Evolutionary conservation across 352 stramenopile genomes (phyloP), one percentile per base, ranked within the genome.

Genomic region (Globisporangium apiculatum): DNA sequence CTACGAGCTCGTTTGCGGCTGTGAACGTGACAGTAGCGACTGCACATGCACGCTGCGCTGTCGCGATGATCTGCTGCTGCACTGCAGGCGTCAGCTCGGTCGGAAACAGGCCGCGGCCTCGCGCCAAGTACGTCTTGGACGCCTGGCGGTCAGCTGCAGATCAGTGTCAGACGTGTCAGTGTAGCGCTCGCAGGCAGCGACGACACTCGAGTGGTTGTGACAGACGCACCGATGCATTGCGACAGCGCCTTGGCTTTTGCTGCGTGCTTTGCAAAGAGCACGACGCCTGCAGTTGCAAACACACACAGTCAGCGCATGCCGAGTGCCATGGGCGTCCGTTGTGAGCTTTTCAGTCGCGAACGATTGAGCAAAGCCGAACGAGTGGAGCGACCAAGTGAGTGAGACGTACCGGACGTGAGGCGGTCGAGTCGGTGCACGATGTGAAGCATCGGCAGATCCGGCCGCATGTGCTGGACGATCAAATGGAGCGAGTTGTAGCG

Each of bases 371-470:
- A 31, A 31, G 24, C 24, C 24, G 24, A 31, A 31, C 24, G 24
- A 31, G 24, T 31, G 24, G 24, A 31, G 24, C 24, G 24, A 31
- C 24, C 24, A 31, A 31, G 24, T 31, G 24, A 43, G 14, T 14
- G 38, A 35, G 4, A 50, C 46, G 3, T 36, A 71, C 96, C 96
- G 14, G 92, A 98, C 14, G 96, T 99, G 40, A 99, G 80, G 12
- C 94, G 82, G 79, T 99, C 96, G 12, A 99, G 77, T 15, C 96
- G 94, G 76, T 99, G 94, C 50, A 98, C 91, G 49, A 97, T 89
- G 61, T 93, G 77, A 17, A 97, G 72, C 55, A 79, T 59, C 7
- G 68, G 65, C 43, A 95, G 67, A 57, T 95, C 75, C 1, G 81
- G 77, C 9, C 91, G 81, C 55, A 66, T 79, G 53, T 78, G 69